Base-by-base conservation (phyloP, 1,284 basidiomycete genomes). In the Cutaneotrichosporon sp. region DNA sequence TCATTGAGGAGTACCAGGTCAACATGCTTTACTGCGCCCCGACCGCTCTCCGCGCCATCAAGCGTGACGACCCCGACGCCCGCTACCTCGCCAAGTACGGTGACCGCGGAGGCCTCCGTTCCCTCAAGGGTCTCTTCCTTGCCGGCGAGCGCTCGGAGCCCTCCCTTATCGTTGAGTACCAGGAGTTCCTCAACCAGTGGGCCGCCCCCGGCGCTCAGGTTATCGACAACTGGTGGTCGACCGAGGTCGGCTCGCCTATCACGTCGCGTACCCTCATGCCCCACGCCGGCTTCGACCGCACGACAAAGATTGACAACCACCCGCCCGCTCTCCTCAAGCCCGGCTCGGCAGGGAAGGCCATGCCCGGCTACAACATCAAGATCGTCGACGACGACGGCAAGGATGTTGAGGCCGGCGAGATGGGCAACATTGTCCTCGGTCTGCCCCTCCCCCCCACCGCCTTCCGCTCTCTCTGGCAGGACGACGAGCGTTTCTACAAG, bases 211-310 rank as follows among this genome's bases (percentile, higher is more conserved):
- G 50, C 24, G 47, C 57, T 2, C 57, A 49, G n/a, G 86, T 96
- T 62, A 90, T 96, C 51, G 92, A 96, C 75, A 90, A 88, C 12
- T 90, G 85, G 77, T 90, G 87, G 84, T 91, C 94, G 81, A 97
- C 92, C 5, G 92, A 97, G 78, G 93, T 90, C 0, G 92, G 91
- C 43, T 89, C 87, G n/a, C 57, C 57, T 14, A 59, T 59, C 41
- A 59, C 57, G 0, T 59, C 57, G 27, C 57, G 57, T 22, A 51
- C 54, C 43, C 79, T 97, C 59, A 89, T 96, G 68, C 81, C 92
- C 5, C 57, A 59, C 46, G 61, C 61, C 14, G 67, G 63, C 47
- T 50, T 83, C 78, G 84, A 86, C 64, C 75, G 51, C 41, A 46
- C 49, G 29, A 53, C 51, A n/a, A 34, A 38, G 29, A 29, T 50